Percentiles rank a stretch among this genome's conserved stretches.
Evolutionary conservation across 2,329 filamentous ascomycete genomes (phyloP).

Genomic region (Diaporthe destruens): DNA sequence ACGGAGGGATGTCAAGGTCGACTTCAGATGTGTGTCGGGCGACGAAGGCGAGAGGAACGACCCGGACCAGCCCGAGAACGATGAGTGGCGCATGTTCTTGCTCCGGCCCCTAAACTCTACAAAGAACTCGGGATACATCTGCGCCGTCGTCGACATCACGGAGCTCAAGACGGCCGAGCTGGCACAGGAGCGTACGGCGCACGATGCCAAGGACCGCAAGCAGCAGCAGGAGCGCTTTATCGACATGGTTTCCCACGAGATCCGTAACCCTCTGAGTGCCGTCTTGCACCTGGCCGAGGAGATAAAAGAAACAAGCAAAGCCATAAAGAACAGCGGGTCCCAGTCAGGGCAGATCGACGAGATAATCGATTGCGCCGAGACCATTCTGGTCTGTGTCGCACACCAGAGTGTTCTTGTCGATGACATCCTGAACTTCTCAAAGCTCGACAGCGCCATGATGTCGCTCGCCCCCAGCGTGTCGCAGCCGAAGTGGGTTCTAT

Average conservation of each 20-base stretch:
- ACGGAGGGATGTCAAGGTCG: conserved; percentile 33
- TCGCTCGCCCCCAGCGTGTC: conserved; percentile 25
- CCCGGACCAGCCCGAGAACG: background rate
- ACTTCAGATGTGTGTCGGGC: conserved; percentile 17
- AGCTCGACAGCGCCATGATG: conserved; percentile 33
- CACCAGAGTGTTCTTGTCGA: conserved; percentile 33
- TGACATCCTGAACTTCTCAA: conserved; percentile 33
- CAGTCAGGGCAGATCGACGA: background rate
- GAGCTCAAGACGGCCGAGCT: conserved; percentile 30
- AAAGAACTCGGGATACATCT: conserved; percentile 1
- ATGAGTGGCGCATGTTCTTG: conserved; percentile 34
- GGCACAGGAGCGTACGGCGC: conserved; percentile 16
- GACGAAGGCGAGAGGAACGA: conserved; percentile 15
- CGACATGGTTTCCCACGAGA: conserved; percentile 35
- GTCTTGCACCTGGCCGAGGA: conserved; percentile 26
- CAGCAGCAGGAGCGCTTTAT: conserved; percentile 37
- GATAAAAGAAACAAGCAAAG: conserved; percentile 25
- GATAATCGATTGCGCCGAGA: conserved; percentile 23
- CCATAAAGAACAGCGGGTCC: background rate
- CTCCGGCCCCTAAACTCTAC: conserved; percentile 16
- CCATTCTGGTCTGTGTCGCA: conserved; percentile 26
- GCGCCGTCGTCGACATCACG: conserved; percentile 28
- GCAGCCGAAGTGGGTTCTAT: conserved; percentile 24
- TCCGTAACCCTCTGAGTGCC: conserved; percentile 33
- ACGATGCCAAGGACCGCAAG: conserved; percentile 31